Base-by-base conservation (phyloP, 345 rosid genomes). In the Boechera divaricarpa region DNA sequence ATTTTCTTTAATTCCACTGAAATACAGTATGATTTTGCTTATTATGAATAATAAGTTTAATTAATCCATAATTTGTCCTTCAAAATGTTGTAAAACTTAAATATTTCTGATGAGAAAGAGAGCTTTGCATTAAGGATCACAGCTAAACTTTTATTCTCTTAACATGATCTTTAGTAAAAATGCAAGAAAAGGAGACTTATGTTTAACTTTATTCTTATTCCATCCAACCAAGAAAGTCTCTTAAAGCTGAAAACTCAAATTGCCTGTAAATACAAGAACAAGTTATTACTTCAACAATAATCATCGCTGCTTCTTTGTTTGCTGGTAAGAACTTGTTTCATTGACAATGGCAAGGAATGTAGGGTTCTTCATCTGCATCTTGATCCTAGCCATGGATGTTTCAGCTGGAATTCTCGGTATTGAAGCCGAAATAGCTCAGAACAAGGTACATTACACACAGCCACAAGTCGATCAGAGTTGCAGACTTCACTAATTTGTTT, bases 351-450 rank as follows among this genome's bases (percentile, higher is more conserved):
- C 77, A 26, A 77, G 74, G 44, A 68, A 77, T 15, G 16, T 63
- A n/a, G 84, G 84, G 67, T 29, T 73, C 52, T 26, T 81, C 49
- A 63, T 81, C n/a, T 73, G 81, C 55, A n/a, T 81, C 39, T 63
- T 81, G 76, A 81, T 77, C 63, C 36, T 81, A 70, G 81, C 81
- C 12, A 68, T 81, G 73, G 84, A 81, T 74, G 69, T 78, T 74
- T 72, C 84, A 6, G 84, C 79, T 44, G 84, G 84, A 48, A 68
- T 81, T 28, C 79, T 81, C 1, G 79, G 84, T 47, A 81, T 81
- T 52, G 63, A 81, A 70, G 84, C 84, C 2, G 79, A 81, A 77
- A 21, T 73, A 57, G 79, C 84, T 77, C 84, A 81, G 77, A 81
- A 81, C 53, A 77, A 81, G 82, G 84, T 78, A 68, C 47, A 55